phyloP scores from a whole-genome alignment of 305 asterid species.

The Striga hermonthica region DNA sequence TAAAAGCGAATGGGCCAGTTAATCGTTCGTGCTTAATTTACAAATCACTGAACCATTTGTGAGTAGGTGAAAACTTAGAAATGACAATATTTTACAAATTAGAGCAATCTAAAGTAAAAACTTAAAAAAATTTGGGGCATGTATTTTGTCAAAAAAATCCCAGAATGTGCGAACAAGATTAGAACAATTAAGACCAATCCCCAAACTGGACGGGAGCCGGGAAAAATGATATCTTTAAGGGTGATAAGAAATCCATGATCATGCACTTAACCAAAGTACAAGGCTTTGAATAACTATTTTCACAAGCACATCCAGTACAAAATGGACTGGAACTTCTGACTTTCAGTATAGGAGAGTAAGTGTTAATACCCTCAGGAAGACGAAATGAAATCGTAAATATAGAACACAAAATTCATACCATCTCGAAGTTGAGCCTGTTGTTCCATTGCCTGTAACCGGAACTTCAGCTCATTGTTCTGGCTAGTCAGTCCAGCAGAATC shows the following conservation, averaged over 20 bases:
- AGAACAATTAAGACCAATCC: background rate
- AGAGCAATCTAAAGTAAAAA: too few relatives aligned
- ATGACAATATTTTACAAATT: too few relatives aligned
- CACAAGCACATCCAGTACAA: background rate
- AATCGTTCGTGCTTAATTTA: too few relatives aligned
- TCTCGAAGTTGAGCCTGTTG: constrained; percentile 96
- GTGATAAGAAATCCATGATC: background rate
- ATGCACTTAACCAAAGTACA: background rate
- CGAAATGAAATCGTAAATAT: background rate
- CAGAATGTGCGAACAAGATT: background rate
- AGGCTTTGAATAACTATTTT: background rate
- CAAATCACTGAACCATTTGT: too few relatives aligned
- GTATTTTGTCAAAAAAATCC: background rate
- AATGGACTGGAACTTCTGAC: background rate
- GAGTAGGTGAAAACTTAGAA: too few relatives aligned
- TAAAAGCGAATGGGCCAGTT: too few relatives aligned
- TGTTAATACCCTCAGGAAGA: background rate
- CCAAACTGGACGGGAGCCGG: background rate
- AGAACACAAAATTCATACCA: constrained; percentile 30
- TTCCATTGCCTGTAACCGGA: constrained; percentile 88
- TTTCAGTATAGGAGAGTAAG: too few relatives aligned
- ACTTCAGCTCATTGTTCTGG: constrained; percentile 82
- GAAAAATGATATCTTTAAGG: background rate
- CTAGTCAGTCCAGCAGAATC: constrained; percentile 80
- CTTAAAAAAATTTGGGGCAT: background rate